Evolutionary conservation across 306 rosid species (phyloP).

Genomic region (Malus fusca): DNA sequence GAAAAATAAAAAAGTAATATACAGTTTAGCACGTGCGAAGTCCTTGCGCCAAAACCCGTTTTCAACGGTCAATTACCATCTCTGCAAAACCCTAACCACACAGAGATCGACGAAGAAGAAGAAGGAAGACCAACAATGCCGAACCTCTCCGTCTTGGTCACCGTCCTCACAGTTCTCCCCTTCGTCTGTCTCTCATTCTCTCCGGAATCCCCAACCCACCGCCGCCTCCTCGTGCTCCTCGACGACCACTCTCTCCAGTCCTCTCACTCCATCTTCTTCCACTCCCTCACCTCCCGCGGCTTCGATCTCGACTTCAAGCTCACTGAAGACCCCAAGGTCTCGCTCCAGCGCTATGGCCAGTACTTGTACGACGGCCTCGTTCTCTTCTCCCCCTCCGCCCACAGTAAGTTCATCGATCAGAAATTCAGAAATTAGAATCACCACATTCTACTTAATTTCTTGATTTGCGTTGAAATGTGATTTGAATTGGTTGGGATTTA

Average conservation of each 20-base stretch:
- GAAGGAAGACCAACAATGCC: not conserved
- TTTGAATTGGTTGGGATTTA: not conserved
- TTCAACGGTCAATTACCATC: not conserved
- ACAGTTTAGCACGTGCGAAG: not conserved
- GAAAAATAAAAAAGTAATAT: not conserved
- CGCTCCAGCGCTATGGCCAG: not conserved
- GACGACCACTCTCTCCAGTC: slow-evolving; percentile 49
- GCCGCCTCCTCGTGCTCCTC: slow-evolving; percentile 58
- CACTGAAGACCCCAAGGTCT: not conserved
- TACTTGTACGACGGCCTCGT: not conserved
- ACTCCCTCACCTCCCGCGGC: not conserved
- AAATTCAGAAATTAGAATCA: not conserved
- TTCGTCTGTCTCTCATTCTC: slow-evolving; percentile 51
- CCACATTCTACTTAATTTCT: not conserved
- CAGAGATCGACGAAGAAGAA: not conserved
- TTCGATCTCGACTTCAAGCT: not conserved
- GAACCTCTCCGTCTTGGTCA: not conserved
- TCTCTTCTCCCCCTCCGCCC: not conserved
- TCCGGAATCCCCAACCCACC: slow-evolving; percentile 49
- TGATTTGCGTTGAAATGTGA: not conserved
- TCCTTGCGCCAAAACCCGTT: not conserved
- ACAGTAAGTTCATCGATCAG: not conserved
- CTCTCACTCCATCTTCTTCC: not conserved
- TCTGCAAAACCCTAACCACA: not conserved
- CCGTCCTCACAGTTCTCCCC: not conserved